Base-by-base conservation (phyloP, 2,329 filamentous ascomycete genomes). In the Lasiodiplodia theobromae region DNA sequence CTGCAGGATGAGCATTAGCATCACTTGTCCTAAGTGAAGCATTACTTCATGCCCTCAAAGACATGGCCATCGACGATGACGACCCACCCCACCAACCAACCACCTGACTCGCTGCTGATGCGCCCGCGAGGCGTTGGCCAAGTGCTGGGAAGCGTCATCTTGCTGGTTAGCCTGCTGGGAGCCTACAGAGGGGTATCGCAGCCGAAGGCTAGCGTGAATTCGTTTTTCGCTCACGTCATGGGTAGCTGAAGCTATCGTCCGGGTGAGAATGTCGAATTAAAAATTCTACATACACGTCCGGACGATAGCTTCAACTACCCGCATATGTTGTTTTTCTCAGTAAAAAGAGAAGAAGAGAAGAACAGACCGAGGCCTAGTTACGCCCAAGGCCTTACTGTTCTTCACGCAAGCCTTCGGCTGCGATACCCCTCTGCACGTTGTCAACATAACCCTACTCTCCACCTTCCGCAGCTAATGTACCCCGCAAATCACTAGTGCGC, bases 111-210 rank as follows among this genome's bases (percentile, higher is more conserved):
- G 58, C 37, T 57, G 14, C 53, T 38, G 52, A 12, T 23, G 28
- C 31, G 11, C 37, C 54, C 12, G 38, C 14, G 54, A 38, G 28
- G 54, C 54, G 54, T 40, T 25, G 34, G 58, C 58, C 58, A 51
- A 51, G 58, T 51, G 16, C 25, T 28, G 40, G n/a, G 23, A 63
- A 63, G n/a, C 58, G 58, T 63, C 58, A 63, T 63, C 58, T 23
- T 31, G 14, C 49, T 62, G 57, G 57, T 40, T 51, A 18, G 37
- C 44, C 57, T 40, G 37, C 57, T 37, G 34, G 2, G 40, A 21
- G 49, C 37, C 62, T 28, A 52, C 4, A 28, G 28, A 28, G 28
- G 28, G 28, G 28, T 28, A 28, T 28, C 28, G 28, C 28, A 28
- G 28, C 28, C 28, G 28, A 28, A 28, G 28, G 4, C 28, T 28